Conservation (phyloP, 2,329 filamentous ascomycete species). For the Hysterium pulicare region DNA sequence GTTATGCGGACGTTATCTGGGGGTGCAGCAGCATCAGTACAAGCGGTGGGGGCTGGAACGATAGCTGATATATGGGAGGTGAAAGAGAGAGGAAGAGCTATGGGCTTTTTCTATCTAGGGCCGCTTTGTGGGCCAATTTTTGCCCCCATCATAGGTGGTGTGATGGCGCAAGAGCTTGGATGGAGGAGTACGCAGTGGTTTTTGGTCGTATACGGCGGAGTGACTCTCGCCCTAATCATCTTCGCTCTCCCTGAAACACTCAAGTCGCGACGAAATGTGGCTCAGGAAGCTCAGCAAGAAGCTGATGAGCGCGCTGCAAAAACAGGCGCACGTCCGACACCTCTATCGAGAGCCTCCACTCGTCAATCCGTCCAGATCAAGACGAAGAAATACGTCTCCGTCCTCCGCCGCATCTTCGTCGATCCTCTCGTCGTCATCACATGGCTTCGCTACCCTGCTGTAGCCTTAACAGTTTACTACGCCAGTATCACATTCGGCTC, state of each 20-base stretch:
- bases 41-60: conserved; percentile 37
- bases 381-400: conserved; percentile 24
- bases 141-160: conserved; percentile 39
- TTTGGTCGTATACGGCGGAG: conserved; percentile 34
- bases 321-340: conserved; percentile 5
- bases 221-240: conserved; percentile 29
- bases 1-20: conserved; percentile 34
- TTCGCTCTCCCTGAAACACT: conserved; percentile 36
- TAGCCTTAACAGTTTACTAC: conserved; percentile 39
- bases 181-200: conserved; percentile 42
- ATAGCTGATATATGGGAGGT: conserved; percentile 39
- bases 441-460: conserved; percentile 37
- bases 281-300: conserved; percentile 13
- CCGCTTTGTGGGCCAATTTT: conserved; percentile 37
- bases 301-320: conserved; percentile 1
- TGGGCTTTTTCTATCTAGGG: conserved; percentile 39
- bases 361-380: conserved; percentile 32
- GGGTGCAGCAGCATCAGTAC: conserved; percentile 36
- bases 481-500: conserved; percentile 38
- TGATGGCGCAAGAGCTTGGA: conserved; percentile 26
- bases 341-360: conserved; percentile 27
- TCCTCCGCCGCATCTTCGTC: conserved; percentile 35
- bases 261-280: conserved; percentile 5
- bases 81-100: conserved; percentile 35
- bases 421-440: conserved; percentile 38